phyloP scores from a whole-genome alignment of 2,329 filamentous ascomycete species.

The Mollisia scopiformis region DNA sequence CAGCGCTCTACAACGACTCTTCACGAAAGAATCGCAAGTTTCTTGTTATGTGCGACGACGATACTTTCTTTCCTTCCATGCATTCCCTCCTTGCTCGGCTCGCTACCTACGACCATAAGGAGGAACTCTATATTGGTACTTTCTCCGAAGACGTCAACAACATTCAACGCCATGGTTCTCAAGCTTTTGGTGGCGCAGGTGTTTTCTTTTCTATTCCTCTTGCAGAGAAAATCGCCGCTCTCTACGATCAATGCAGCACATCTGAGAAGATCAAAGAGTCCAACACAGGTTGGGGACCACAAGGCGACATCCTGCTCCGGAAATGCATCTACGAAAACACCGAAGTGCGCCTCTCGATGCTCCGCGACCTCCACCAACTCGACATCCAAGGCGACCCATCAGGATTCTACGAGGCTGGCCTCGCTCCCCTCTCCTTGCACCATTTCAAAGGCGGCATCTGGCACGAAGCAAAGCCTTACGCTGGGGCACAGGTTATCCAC shows the following conservation, averaged over 20 bases:
- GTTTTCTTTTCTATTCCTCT: conserved; percentile 42
- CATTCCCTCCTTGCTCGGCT: conserved; percentile 32
- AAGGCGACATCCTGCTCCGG: conserved; percentile 36
- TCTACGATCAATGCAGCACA: conserved; percentile 50
- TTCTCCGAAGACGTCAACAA: conserved; percentile 37
- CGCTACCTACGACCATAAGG: conserved; percentile 25
- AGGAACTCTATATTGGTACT: conserved; percentile 36
- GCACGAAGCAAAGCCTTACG: conserved; percentile 42
- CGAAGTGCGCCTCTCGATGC: conserved; percentile 33
- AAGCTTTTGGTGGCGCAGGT: conserved; percentile 37
- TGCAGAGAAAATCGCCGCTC: conserved; percentile 47
- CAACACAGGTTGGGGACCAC: conserved; percentile 59
- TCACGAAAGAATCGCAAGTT: conserved; percentile 49
- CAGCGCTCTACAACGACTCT: conserved; percentile 55
- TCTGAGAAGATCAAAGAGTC: conserved; percentile 56
- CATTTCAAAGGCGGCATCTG: conserved; percentile 52
- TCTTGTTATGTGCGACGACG: conserved; percentile 39
- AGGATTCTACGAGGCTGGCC: conserved; percentile 36
- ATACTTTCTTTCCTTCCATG: conserved; percentile 37
- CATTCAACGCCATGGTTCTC: conserved; percentile 35
- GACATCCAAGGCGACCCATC: conserved; percentile 35
- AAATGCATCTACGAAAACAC: conserved; percentile 38
- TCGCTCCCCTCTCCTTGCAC: conserved; percentile 33
- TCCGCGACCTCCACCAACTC: conserved; percentile 35
- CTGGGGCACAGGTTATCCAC: conserved; percentile 32